Percentiles rank a stretch among this genome's conserved stretches.
Conservation (phyloP, 1,139 yeast species). For the Blastobotrys apis region DNA sequence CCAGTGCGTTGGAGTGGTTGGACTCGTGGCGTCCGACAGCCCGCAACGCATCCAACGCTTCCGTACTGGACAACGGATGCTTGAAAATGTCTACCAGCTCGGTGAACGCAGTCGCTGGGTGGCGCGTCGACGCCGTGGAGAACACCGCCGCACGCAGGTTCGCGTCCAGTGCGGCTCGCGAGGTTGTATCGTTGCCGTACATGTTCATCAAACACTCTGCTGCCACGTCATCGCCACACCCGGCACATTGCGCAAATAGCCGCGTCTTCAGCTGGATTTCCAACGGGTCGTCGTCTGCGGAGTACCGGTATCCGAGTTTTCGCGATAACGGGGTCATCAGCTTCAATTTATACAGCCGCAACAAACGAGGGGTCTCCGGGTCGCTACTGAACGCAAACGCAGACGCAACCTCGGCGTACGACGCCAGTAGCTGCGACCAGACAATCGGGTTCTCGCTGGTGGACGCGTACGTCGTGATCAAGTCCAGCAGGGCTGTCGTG, state of each 20-base stretch:
- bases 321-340: slow-evolving; percentile 33
- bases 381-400: slow-evolving; percentile 46
- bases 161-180: slow-evolving; percentile 46
- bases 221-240: slow-evolving; percentile 46
- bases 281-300: slow-evolving; percentile 42
- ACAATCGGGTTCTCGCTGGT: slow-evolving; percentile 51
- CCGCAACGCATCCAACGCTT: slow-evolving; percentile 52
- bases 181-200: slow-evolving; percentile 39
- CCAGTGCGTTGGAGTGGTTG: slow-evolving; percentile 40
- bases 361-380: background rate
- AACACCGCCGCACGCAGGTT: slow-evolving; percentile 52
- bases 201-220: slow-evolving; percentile 43
- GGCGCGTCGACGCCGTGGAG: slow-evolving; percentile 43
- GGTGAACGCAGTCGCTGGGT: background rate
- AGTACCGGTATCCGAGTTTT: slow-evolving; percentile 38
- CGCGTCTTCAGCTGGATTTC: slow-evolving; percentile 49
- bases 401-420: slow-evolving; percentile 49
- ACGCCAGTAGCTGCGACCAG: slow-evolving; percentile 56
- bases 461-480: slow-evolving; percentile 39
- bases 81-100: slow-evolving; percentile 34
- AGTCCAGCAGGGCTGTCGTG: slow-evolving; percentile 47
- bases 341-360: background rate
- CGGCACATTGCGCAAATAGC: slow-evolving; percentile 50
- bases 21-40: slow-evolving; percentile 62
- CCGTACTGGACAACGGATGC: slow-evolving; percentile 46